A percentile compares a stretch with the other conserved stretches of the same genome.
These are phyloP conservation scores for Voacanga thouarsii DNA, from an alignment of 257 asterid species.

Conservation along the genomic window DNA sequence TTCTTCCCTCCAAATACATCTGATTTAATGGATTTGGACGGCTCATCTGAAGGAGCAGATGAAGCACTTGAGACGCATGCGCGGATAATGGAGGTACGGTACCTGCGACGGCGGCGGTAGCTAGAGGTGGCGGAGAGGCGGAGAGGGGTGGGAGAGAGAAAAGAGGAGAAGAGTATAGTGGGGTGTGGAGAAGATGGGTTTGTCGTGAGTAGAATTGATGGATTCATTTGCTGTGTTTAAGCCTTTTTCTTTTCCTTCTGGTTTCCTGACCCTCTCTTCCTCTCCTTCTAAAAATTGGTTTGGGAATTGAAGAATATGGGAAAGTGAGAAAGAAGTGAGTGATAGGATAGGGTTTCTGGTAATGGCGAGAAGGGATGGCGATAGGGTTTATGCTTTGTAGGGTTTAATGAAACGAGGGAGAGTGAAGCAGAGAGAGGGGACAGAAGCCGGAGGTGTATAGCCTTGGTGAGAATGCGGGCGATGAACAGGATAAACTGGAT, in stretches of 20 bases:
- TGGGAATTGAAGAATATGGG: not conserved
- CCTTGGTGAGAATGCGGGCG: not conserved
- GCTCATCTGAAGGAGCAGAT: not conserved
- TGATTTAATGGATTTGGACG: constrained; percentile 20
- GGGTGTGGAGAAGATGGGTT: constrained; percentile 40
- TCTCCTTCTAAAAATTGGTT: too few species aligned
- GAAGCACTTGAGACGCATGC: constrained; percentile 23
- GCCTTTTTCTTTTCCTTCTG: not conserved
- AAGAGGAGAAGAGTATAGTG: constrained; percentile 27
- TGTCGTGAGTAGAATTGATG: constrained; percentile 48
- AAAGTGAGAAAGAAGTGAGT: not conserved
- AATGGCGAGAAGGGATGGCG: not conserved
- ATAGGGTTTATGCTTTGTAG: constrained; percentile 7
- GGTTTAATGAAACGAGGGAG: constrained; percentile 7
- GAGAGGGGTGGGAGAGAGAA: constrained; percentile 36
- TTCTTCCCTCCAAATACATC: constrained; percentile 67
- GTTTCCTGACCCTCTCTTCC: not conserved
- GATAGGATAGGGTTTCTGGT: not conserved
- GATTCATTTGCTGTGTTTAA: constrained; percentile 33
- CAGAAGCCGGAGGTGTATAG: not conserved
- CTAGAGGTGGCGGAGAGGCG: constrained; percentile 22
- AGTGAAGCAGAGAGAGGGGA: constrained; percentile 11
- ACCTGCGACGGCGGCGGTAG: constrained; percentile 30
- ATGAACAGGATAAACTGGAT: constrained; percentile 7
- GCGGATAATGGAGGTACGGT: constrained; percentile 32